Evolutionary conservation across 352 stramenopile genomes (phyloP), one percentile per base, ranked within the genome.

Genomic region (Pythium chondricola): DNA sequence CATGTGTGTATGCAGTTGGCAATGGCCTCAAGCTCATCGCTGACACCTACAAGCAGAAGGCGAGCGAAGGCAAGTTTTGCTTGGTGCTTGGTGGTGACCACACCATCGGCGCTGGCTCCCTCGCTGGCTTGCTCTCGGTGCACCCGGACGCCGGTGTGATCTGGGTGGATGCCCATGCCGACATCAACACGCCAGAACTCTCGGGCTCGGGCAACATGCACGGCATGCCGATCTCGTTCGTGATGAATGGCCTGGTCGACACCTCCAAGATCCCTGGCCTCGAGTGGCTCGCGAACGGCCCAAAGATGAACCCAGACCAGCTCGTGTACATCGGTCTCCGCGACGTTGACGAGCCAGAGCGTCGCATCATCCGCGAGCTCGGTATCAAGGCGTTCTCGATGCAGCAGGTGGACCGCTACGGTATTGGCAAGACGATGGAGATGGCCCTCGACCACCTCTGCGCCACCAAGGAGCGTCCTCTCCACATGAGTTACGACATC

Each of bases 401-500:
- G 96, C 90, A 97, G 58, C 88, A 98, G 40, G 95, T 99, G 57
- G 95, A 99, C 65, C 83, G 89, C 48, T 93, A 89, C 46, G 96
- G 96, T 24, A 99, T 99, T 63, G 95, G 94, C 50, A 76, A 86
- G 62, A 95, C 96, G 5, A 98, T 99, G 94, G 93, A 98, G 58
- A 88, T 94, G 74, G 92, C 93, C 29, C 65, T 99, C n/a, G 86
- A 97, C 45, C 88, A 98, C 69, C 73, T 99, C 2, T 80, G 68
- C 49, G 75, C 49, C 33, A 78, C 93, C 66, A 85, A 86, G 39
- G 61, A 95, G 56, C 79, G 93, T 25, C 95, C 94, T 22, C 58
- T 99, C 25, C 96, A 99, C 75, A 85, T 98, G 63, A 97, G 83
- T 54, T 99, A 98, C 68, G 96, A 99, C 60, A 98, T 99, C 62